Conservation (phyloP, 164 flowering plant species). For the Stephania yunnanensis region DNA sequence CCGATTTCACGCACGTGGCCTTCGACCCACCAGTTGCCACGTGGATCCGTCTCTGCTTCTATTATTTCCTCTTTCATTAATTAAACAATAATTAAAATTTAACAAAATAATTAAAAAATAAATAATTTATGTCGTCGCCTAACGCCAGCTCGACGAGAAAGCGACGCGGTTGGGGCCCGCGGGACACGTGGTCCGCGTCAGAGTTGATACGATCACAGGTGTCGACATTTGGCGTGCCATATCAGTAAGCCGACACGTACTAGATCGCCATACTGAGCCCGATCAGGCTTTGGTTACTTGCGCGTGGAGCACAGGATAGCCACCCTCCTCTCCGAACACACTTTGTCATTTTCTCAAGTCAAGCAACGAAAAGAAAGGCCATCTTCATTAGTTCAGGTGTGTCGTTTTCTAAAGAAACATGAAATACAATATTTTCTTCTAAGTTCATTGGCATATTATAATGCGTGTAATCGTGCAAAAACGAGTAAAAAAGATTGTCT, state of each 20-base stretch:
- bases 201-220: constrained; percentile 13
- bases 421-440: too few relatives aligned
- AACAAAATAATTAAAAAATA: background rate
- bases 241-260: background rate
- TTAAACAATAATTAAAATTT: background rate
- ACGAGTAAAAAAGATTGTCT: too few relatives aligned
- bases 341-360: constrained; percentile 1
- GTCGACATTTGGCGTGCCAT: constrained; percentile 8
- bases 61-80: background rate
- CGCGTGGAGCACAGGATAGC: background rate
- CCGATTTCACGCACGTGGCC: constrained; percentile 9
- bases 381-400: too few relatives aligned
- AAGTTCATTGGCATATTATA: too few relatives aligned
- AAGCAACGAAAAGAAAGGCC: background rate
- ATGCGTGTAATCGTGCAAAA: too few relatives aligned
- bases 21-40: background rate
- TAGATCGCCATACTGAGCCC: background rate
- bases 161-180: constrained; percentile 14
- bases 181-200: constrained; percentile 15
- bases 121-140: background rate
- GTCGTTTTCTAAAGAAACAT: too few relatives aligned
- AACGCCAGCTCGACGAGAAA: constrained; percentile 16
- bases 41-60: constrained; percentile 12
- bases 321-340: background rate
- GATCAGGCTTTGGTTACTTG: background rate